Evolutionary conservation across 352 stramenopile genomes (phyloP), one percentile per base, ranked within the genome.

Genomic region (Peronospora destructor): DNA sequence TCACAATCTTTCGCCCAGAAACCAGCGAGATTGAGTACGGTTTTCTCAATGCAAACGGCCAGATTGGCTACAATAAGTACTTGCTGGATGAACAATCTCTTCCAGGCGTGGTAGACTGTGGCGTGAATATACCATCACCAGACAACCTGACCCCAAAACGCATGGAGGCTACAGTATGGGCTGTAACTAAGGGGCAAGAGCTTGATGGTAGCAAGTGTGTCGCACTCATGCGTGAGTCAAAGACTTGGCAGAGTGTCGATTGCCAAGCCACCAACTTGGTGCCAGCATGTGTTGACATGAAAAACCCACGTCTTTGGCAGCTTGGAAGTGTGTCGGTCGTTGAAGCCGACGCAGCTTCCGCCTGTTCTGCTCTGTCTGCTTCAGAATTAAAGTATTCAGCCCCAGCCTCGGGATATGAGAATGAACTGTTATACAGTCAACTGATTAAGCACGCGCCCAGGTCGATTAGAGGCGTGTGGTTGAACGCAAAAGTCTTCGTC

Each of bases 11-110:
- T 42, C 82, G 82, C 6, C 82, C 82, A 8, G 64, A 90, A 66
- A 91, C 78, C 17, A 92, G 82, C 38, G 82, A 92, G 49, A 92
- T 92, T 29, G 71, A 87, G 51, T 91, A 91, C 19, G 82, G 64
- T 0, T 87, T 91, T 46, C 56, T 92, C 23, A 92, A 92, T 46
- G 78, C 82, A 3, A 69, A 82, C 48, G 82, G 82, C 8, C 65
- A 87, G 30, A 42, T 92, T 23, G 82, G 82, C 13, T 58, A 39
- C 10, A 89, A 92, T 57, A 60, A 73, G 33, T 64, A 86, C 48
- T 45, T 92, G 34, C 49, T 92, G 16, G 66, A 89, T 39, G 78
- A 92, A 29, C 63, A 71, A 23, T 68, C 71, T 25, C 61, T 92
- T 34, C 82, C 82, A 11, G 64, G 66, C 10, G 48, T 90, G 50